Evolutionary conservation across 2,329 filamentous ascomycete genomes (phyloP).

Genomic region (Neonectria coccinea): DNA sequence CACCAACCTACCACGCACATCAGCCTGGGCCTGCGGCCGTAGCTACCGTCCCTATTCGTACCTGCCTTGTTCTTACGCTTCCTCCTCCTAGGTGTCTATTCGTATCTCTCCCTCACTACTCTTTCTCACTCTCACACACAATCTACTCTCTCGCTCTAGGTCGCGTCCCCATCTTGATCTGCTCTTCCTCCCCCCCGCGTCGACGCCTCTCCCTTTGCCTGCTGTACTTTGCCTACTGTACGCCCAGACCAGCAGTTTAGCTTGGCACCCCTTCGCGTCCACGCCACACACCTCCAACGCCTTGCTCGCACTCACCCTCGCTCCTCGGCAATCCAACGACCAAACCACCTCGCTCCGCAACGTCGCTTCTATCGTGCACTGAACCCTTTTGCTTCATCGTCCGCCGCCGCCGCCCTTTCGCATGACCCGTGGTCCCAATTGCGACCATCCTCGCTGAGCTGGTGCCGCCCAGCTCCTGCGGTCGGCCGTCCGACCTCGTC

Average conservation of each 20-base stretch:
- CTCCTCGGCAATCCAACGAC: constrained; percentile 23
- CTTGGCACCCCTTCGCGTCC: constrained; percentile 40
- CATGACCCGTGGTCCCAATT: constrained; percentile 42
- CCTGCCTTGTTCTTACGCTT: constrained; percentile 21
- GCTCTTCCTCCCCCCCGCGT: constrained; percentile 3
- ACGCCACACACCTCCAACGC: constrained; percentile 44
- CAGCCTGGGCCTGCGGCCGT: constrained; percentile 26
- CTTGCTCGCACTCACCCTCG: constrained; percentile 37
- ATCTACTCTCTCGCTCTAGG: constrained; percentile 5
- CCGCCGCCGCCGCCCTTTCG: constrained; percentile 35
- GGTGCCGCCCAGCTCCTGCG: constrained; percentile 52
- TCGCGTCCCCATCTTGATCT: background rate
- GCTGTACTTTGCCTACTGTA: constrained; percentile 17
- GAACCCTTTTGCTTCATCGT: constrained; percentile 15
- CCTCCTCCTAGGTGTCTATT: constrained; percentile 10
- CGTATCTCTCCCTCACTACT: constrained; percentile 5
- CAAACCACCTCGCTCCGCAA: constrained; percentile 28
- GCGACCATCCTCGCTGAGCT: constrained; percentile 47
- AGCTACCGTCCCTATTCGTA: constrained; percentile 17
- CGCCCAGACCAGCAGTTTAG: constrained; percentile 37
- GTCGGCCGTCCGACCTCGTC: constrained; percentile 43
- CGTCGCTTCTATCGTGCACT: constrained; percentile 19
- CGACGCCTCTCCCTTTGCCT: constrained; percentile 15
- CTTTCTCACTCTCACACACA: constrained; percentile 1
- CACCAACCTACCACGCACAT: constrained; percentile 22